These are phyloP conservation scores for Xylaria sp. DNA, from an alignment of 2,329 filamentous ascomycete genomes.

Conservation along the genomic window DNA sequence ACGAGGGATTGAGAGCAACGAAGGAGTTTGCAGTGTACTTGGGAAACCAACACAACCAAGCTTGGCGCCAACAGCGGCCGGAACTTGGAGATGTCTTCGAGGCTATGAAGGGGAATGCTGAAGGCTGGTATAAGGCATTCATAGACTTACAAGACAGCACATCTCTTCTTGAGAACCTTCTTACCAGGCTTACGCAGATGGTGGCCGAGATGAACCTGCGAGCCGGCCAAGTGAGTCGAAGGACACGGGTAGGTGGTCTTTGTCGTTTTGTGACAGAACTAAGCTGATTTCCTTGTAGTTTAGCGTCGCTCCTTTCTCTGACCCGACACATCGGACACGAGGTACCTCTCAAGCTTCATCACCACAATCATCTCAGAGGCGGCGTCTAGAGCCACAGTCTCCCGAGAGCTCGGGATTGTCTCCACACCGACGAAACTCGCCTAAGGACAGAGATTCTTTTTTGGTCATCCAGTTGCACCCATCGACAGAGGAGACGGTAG, in stretches of 20 bases:
- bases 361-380: conserved; percentile 24
- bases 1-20: conserved; percentile 75
- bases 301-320: conserved; percentile 36
- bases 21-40: conserved; percentile 79
- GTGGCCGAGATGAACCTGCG: conserved; percentile 85
- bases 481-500: conserved; percentile 21
- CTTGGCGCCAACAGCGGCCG: conserved; percentile 63
- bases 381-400: conserved; percentile 26
- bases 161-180: conserved; percentile 67
- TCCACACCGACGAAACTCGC: conserved; percentile 26
- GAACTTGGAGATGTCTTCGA: conserved; percentile 73
- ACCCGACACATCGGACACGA: conserved; percentile 24
- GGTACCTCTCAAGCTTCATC: conserved; percentile 25
- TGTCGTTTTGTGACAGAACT: conserved; percentile 6
- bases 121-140: conserved; percentile 85
- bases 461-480: conserved; percentile 36
- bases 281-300: conserved; percentile 29
- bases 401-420: conserved; percentile 27
- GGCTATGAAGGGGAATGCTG: conserved; percentile 90
- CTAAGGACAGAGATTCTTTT: conserved; percentile 31
- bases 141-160: conserved; percentile 74
- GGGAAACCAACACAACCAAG: conserved; percentile 62
- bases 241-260: conserved; percentile 64
- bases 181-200: conserved; percentile 74
- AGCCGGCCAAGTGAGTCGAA: conserved; percentile 80